phyloP scores from a whole-genome alignment of 1,284 basidiomycete species.

The Heterobasidion annosum region DNA sequence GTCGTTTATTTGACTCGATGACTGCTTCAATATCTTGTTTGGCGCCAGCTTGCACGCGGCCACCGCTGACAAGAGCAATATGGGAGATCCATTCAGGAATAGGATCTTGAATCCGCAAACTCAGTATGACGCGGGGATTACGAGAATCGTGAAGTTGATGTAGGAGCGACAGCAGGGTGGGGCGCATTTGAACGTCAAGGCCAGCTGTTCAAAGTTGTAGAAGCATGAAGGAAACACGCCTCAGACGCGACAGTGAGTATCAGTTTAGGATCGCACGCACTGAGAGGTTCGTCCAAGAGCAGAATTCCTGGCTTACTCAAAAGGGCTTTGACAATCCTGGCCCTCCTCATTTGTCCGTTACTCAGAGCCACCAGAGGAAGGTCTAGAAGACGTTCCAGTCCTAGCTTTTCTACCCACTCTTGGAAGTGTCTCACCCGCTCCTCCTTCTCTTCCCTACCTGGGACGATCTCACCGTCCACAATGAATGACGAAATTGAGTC shows the following conservation, averaged over 20 bases:
- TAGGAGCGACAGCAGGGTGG: constrained; percentile 50
- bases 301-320: constrained; percentile 64
- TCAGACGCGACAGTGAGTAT: no score
- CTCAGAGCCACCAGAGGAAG: constrained; percentile 77
- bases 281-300: constrained; percentile 80
- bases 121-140: constrained; percentile 63
- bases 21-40: constrained; percentile 16
- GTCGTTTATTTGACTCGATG: neutral
- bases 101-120: constrained; percentile 73
- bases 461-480: constrained; percentile 16
- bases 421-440: constrained; percentile 32
- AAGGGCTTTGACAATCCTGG: constrained; percentile 76
- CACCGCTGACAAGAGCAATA: constrained; percentile 49
- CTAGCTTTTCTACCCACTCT: constrained; percentile 41
- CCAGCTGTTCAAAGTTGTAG: constrained; percentile 42
- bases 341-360: constrained; percentile 88
- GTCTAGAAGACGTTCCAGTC: constrained; percentile 58
- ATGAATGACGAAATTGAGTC: constrained; percentile 20
- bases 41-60: constrained; percentile 17
- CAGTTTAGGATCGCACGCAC: constrained; percentile 27
- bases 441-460: constrained; percentile 10
- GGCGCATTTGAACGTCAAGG: constrained; percentile 54
- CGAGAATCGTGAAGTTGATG: constrained; percentile 43
- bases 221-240: neutral
- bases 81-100: constrained; percentile 82